A percentile compares a stretch with the other conserved stretches of the same genome.
Conservation (phyloP, 305 asterid genomes). For the Andrographis paniculata region DNA sequence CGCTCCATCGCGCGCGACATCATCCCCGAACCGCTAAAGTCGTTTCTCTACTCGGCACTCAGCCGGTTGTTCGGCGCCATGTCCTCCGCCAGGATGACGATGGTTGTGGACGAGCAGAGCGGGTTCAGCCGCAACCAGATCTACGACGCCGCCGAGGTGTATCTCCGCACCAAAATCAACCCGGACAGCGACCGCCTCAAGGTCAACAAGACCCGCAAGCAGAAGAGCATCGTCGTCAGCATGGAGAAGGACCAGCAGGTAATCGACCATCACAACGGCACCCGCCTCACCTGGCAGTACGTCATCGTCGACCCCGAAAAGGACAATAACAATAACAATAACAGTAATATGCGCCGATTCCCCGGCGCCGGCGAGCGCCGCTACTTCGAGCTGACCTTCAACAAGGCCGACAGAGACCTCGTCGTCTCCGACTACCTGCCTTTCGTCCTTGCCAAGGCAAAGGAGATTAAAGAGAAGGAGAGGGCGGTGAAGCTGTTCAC, state of each 20-base stretch:
- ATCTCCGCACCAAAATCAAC: conserved; percentile 30
- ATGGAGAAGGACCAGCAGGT: conserved; percentile 29
- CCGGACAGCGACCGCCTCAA: conserved; percentile 21
- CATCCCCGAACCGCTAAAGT: not conserved
- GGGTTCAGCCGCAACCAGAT: conserved; percentile 37
- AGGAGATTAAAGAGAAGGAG: conserved; percentile 20
- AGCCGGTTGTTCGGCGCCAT: not conserved
- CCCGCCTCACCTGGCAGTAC: no score
- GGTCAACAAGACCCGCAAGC: conserved; percentile 33
- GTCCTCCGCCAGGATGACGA: conserved; percentile 15
- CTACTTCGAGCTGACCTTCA: conserved; percentile 29
- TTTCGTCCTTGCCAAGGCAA: conserved; percentile 23
- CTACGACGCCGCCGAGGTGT: conserved; percentile 32
- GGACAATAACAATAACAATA: not conserved
- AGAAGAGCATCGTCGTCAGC: conserved; percentile 25
- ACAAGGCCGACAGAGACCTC: conserved; percentile 29
- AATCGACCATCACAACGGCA: conserved; percentile 28
- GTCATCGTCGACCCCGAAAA: not conserved
- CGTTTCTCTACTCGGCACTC: not conserved
- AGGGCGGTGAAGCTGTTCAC: conserved; percentile 34
- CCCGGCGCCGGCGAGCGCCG: conserved; percentile 5
- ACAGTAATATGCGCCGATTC: not conserved
- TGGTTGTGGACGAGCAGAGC: conserved; percentile 31
- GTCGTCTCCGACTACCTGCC: conserved; percentile 37
- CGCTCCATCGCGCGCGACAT: not conserved